Base-by-base conservation (phyloP, 768 basidiomycete species). In the Cystofilobasidium bisporidii region DNA sequence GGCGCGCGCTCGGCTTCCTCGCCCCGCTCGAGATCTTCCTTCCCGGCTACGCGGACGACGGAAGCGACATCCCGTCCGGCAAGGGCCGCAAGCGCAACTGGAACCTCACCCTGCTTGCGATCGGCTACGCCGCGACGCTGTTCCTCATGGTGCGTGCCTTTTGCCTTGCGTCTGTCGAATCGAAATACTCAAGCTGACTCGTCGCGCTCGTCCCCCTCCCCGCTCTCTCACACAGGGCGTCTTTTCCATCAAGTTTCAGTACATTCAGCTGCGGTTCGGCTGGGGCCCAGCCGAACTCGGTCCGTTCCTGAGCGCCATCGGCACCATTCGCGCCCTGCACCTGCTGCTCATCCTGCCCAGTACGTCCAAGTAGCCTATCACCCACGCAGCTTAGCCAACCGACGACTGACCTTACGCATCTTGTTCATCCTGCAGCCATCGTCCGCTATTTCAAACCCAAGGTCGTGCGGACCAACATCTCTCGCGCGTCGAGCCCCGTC, bases 21-120 rank as follows among this genome's bases (percentile, higher is more conserved):
- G 79, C 81, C 11, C 88, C 90, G 0, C 81, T 91, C 15, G 57
- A 41, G 24, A 59, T 88, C 11, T 83, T 91, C 64, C 70, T 81
- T 4, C 88, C 88, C 0, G 70, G 73, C 18, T 56, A 24, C 36
- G 36, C 36, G 36, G 36, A 5, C 30, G 12, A 22, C 28, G 53
- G 10, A 17, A 3, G 47, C n/a, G 47, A 14, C 47, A 12, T 5
- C 36, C 36, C 20, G 45, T 24, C 17, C 9, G 53, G 53, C 4
- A 71, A 69, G 15, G 72, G 73, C 68, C 36, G 77, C n/a, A 48
- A 72, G 67, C 80, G 79, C 65, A 85, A 89, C 70, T 89, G 87
- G 86, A 87, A 81, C 71, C 72, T 91, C 71, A 79, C 81, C 6
- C 75, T 85, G 6, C 45, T 88, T 47, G 85, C 81, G 0, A 63